A percentile compares a stretch with the other conserved stretches of the same genome.
Conservation (phyloP, 192 early-diverging fungal species). For the Entomortierella beljakovae region DNA sequence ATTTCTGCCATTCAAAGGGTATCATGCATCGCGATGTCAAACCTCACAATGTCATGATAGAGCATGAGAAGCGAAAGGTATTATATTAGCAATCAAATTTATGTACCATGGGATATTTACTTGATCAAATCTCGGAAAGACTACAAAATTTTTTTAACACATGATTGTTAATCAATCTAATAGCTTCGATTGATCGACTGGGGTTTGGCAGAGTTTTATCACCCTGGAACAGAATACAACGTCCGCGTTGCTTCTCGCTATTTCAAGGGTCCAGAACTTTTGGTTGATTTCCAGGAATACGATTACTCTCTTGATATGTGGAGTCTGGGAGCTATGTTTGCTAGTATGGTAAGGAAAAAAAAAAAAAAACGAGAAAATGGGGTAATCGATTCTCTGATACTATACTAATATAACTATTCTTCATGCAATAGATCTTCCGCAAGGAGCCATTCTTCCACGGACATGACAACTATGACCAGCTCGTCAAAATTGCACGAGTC, state of each 20-base stretch:
- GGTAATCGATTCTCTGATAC: background rate
- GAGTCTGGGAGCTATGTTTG: conserved; percentile 99
- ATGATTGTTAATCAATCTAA: background rate
- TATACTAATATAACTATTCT: background rate
- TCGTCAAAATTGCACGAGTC: conserved; percentile 98
- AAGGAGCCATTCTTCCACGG: conserved; percentile 99
- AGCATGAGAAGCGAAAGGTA: conserved; percentile 91
- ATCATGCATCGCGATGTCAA: conserved; percentile 99
- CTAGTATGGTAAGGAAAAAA: conserved; percentile 85
- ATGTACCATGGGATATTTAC: background rate
- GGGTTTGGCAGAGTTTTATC: conserved; percentile 99
- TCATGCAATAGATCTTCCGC: conserved; percentile 86
- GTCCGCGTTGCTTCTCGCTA: conserved; percentile 98
- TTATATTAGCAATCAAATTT: too few relatives aligned
- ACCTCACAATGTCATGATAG: conserved; percentile 99
- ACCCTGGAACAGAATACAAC: conserved; percentile 96
- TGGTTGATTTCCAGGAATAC: conserved; percentile 98
- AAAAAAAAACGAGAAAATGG: background rate
- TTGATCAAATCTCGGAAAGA: background rate
- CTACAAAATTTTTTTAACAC: too few relatives aligned
- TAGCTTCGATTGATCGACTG: conserved; percentile 97
- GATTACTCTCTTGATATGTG: conserved; percentile 99
- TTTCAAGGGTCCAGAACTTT: conserved; percentile 98
- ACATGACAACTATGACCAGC: conserved; percentile 98
- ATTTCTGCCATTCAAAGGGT: conserved; percentile 97